Percentiles rank a stretch among this genome's conserved stretches.
Evolutionary conservation across 2,329 filamentous ascomycete species (phyloP).

Genomic region (Xylaria arbuscula): DNA sequence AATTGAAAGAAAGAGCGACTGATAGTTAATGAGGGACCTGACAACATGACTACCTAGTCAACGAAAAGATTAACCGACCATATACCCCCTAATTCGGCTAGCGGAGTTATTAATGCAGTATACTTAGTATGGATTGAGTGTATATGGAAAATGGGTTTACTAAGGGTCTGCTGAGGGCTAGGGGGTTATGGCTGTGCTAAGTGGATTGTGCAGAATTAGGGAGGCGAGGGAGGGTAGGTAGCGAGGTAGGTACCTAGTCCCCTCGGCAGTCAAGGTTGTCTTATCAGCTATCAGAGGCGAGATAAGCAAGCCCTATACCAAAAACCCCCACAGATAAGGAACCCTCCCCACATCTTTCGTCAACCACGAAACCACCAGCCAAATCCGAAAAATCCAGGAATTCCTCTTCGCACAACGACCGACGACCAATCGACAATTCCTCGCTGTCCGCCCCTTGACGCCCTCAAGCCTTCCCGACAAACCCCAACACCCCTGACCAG

Average conservation of each 20-base stretch:
- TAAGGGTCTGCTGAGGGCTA: too few relatives aligned
- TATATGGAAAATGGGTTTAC: too few relatives aligned
- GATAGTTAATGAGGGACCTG: too few relatives aligned
- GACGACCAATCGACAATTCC: slow-evolving; percentile 31
- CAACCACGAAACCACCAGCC: slow-evolving; percentile 30
- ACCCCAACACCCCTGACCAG: neutral
- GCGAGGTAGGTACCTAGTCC: neutral
- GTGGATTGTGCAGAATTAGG: neutral
- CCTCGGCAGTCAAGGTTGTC: neutral
- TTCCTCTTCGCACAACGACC: slow-evolving; percentile 19
- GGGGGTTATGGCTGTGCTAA: neutral
- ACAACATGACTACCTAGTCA: too few relatives aligned
- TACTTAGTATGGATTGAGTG: too few relatives aligned
- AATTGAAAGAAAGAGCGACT: too few relatives aligned
- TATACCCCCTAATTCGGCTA: too few relatives aligned
- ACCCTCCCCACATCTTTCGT: slow-evolving; percentile 16
- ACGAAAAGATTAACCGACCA: too few relatives aligned
- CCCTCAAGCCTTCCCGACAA: slow-evolving; percentile 9
- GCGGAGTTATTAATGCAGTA: too few relatives aligned
- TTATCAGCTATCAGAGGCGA: slow-evolving; percentile 37
- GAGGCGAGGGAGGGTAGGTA: too few relatives aligned
- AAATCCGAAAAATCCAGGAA: slow-evolving; percentile 38
- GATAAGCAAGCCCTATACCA: slow-evolving; percentile 38
- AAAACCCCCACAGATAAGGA: slow-evolving; percentile 15
- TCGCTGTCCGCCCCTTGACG: slow-evolving; percentile 8